Evolutionary conservation across 1,139 yeast species (phyloP).

Genomic region (Pichia sp.): DNA sequence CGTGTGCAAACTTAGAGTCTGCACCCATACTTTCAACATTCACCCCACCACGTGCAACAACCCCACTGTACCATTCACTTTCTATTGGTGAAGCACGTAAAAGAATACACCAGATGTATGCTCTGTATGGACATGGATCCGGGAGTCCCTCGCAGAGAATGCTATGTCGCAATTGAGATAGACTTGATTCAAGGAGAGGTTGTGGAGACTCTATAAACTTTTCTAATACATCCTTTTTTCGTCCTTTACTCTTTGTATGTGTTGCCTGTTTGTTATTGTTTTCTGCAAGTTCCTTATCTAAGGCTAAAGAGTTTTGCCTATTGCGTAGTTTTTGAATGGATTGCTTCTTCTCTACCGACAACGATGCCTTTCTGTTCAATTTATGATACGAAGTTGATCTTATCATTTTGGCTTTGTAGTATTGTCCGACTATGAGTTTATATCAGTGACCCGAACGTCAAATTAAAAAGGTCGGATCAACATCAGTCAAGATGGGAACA

Average conservation of each 20-base stretch:
- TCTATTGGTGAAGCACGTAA: slow-evolving; percentile 60
- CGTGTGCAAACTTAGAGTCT: slow-evolving; percentile 23
- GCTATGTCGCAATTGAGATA: slow-evolving; percentile 75
- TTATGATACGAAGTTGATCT: slow-evolving; percentile 9
- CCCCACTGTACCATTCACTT: slow-evolving; percentile 47
- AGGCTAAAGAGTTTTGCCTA: background rate
- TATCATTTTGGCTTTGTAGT: background rate
- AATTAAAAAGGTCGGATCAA: background rate
- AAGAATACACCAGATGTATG: slow-evolving; percentile 79
- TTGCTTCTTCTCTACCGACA: slow-evolving; percentile 1
- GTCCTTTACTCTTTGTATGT: slow-evolving; percentile 32
- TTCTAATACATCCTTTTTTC: slow-evolving; percentile 64
- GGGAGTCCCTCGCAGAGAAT: slow-evolving; percentile 75
- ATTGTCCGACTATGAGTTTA: background rate
- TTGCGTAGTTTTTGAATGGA: background rate
- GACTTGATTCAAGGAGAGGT: slow-evolving; percentile 58
- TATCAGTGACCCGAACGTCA: background rate
- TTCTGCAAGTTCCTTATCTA: background rate
- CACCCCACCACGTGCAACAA: slow-evolving; percentile 56
- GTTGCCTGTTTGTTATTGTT: background rate
- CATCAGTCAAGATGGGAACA: background rate
- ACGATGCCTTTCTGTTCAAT: slow-evolving; percentile 5
- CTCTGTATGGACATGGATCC: slow-evolving; percentile 59
- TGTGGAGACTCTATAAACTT: slow-evolving; percentile 60
- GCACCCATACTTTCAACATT: slow-evolving; percentile 5